Evolutionary conservation across 768 basidiomycete genomes (phyloP), one percentile per base, ranked within the genome.

Genomic region (Hebeloma cylindrosporum): DNA sequence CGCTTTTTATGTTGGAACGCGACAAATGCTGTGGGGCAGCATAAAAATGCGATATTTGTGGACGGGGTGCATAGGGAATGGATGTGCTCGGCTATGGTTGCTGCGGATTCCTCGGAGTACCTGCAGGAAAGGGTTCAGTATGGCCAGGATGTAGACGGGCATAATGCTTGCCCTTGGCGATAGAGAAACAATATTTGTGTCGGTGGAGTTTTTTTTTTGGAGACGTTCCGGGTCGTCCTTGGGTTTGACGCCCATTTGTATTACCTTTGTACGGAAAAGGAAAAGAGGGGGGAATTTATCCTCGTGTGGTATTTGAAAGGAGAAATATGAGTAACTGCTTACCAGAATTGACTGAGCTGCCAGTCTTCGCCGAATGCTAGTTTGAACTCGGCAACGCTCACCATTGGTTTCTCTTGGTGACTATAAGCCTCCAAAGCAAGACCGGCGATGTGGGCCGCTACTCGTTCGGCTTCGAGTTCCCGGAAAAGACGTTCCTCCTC

Each of bases 321-420:
- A 1, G n/a, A 8, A n/a, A 25, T 8, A 25, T 22, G 36, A 27
- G 25, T 40, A 50, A n/a, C n/a, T 21, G 63, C 73, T 66, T 58
- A 74, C 72, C 74, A 75, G 48, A 75, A 74, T 58, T 76, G 73
- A 52, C 71, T 74, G 30, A 75, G 64, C 53, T 76, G 73, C 73
- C 73, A 75, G 59, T 74, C 72, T 59, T 75, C 73, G 13, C 70
- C 64, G 42, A 76, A 76, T 10, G 69, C 66, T 26, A 58, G 50
- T 21, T 66, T 61, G 47, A 69, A 76, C 47, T 74, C 72, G 31
- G 70, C 65, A 11, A 75, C 69, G 43, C 65, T 71, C 51, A 74
- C 61, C 64, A 73, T 71, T 2, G 65, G 62, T 39, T 66, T 65
- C 7, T 60, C 61, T 28, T 57, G 51, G 20, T 51, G 53, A 5